phyloP scores from a whole-genome alignment of 345 rosid species.

The Heritiera littoralis region DNA sequence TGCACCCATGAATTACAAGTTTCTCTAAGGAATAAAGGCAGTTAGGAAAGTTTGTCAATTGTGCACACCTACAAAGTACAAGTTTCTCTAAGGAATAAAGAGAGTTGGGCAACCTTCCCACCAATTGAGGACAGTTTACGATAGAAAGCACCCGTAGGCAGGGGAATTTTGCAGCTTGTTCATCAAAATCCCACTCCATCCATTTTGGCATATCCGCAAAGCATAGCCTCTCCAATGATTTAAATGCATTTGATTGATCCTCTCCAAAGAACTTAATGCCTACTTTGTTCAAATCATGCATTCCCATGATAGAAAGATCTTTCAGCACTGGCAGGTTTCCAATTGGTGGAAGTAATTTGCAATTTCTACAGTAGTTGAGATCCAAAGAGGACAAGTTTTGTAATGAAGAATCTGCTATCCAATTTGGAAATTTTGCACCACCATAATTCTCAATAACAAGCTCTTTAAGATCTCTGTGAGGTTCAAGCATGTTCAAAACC shows the following conservation, averaged over 20 bases:
- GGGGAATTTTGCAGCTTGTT: slow-evolving; percentile 12
- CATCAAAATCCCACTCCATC: slow-evolving; percentile 22
- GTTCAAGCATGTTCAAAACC: slow-evolving; percentile 19
- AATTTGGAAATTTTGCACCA: slow-evolving; percentile 6
- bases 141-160: slow-evolving; percentile 6
- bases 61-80: too few relatives aligned
- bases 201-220: slow-evolving; percentile 22
- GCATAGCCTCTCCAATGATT: slow-evolving; percentile 18
- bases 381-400: not conserved
- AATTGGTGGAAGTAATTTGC: slow-evolving; percentile 14
- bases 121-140: slow-evolving; percentile 10
- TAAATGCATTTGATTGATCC: slow-evolving; percentile 9
- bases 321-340: slow-evolving; percentile 22
- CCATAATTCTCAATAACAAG: not conserved
- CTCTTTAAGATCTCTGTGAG: slow-evolving; percentile 5
- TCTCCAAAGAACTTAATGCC: slow-evolving; percentile 23
- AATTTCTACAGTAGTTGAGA: slow-evolving; percentile 17
- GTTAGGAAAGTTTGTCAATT: too few relatives aligned
- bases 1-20: slow-evolving; percentile 9
- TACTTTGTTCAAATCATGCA: slow-evolving; percentile 18
- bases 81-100: not conserved
- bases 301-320: slow-evolving; percentile 22
- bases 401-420: slow-evolving; percentile 23
- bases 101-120: not conserved
- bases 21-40: not conserved